Conservation (phyloP, 495 filamentous ascomycete genomes). For the Umbilicaria muhlenbergii region DNA sequence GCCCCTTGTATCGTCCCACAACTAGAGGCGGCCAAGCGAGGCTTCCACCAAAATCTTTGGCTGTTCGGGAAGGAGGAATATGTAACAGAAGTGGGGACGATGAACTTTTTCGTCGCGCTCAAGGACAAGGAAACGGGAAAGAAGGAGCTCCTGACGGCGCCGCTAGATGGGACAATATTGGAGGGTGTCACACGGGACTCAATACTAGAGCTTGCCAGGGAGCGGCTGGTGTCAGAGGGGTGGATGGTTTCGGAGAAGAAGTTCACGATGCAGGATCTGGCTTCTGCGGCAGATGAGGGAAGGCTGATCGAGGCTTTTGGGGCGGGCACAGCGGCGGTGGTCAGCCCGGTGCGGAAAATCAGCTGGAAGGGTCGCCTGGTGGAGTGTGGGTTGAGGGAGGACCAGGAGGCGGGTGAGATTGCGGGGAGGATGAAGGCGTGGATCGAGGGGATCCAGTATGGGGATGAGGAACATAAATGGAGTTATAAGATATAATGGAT, state of each 20-base stretch:
- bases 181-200: slow-evolving; percentile 70
- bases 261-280: slow-evolving; percentile 67
- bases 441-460: slow-evolving; percentile 77
- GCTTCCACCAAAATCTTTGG: slow-evolving; percentile 87
- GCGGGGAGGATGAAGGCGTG: slow-evolving; percentile 58
- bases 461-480: slow-evolving; percentile 67
- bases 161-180: slow-evolving; percentile 66
- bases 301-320: slow-evolving; percentile 74
- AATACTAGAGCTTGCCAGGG: slow-evolving; percentile 55
- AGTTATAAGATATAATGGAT: slow-evolving; percentile 44
- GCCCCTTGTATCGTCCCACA: slow-evolving; percentile 67
- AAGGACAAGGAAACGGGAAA: slow-evolving; percentile 45
- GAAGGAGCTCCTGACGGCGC: slow-evolving; percentile 66
- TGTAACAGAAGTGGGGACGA: slow-evolving; percentile 84
- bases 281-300: slow-evolving; percentile 56
- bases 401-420: slow-evolving; percentile 49
- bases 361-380: slow-evolving; percentile 68
- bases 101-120: slow-evolving; percentile 85
- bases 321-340: slow-evolving; percentile 55
- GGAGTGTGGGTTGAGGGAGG: slow-evolving; percentile 44
- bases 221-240: slow-evolving; percentile 37
- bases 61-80: slow-evolving; percentile 57
- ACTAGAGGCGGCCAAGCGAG: slow-evolving; percentile 47
- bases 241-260: slow-evolving; percentile 63
- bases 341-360: slow-evolving; percentile 38